phyloP scores from a whole-genome alignment of 345 rosid species.

The Crucihimalaya himalaica region DNA sequence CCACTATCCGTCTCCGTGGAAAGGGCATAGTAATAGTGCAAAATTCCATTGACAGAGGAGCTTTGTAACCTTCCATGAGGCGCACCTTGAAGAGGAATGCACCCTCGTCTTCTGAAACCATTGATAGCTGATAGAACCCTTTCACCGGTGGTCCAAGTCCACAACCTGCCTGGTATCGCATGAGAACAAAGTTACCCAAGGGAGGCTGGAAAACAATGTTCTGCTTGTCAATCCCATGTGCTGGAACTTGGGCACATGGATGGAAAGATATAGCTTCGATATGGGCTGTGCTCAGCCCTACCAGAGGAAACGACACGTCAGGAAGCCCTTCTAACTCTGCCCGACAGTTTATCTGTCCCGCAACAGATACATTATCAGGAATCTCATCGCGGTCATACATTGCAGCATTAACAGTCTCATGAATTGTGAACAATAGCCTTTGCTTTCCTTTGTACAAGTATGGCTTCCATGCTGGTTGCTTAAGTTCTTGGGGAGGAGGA shows the following conservation, averaged over 20 bases:
- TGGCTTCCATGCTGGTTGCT: constrained; percentile 97
- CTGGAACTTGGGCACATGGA: constrained; percentile 92
- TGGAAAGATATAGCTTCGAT: constrained; percentile 83
- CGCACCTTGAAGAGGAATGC: constrained; percentile 85
- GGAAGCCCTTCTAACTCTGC: constrained; percentile 94
- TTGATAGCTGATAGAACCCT: constrained; percentile 92
- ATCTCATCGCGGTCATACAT: constrained; percentile 90
- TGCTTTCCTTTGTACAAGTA: constrained; percentile 90
- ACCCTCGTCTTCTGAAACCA: constrained; percentile 97
- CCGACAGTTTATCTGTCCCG: constrained; percentile 89
- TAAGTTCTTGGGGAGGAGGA: constrained; percentile 72
- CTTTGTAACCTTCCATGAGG: constrained; percentile 85
- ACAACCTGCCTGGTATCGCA: constrained; percentile 78
- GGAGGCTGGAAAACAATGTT: constrained; percentile 88
- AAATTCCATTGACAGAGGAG: constrained; percentile 83
- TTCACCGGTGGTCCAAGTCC: constrained; percentile 80
- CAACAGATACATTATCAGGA: constrained; percentile 76
- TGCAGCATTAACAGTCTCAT: constrained; percentile 79
- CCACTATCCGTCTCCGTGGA: constrained; percentile 73
- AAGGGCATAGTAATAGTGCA: constrained; percentile 93
- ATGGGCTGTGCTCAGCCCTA: constrained; percentile 60
- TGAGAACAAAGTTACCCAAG: constrained; percentile 79
- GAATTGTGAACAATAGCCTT: constrained; percentile 72
- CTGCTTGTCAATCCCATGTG: constrained; percentile 74
- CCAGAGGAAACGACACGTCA: constrained; percentile 85